Evolutionary conservation across 352 stramenopile species (phyloP), one percentile per base, ranked within the genome.

Genomic region (Globisporangium radiosum): DNA sequence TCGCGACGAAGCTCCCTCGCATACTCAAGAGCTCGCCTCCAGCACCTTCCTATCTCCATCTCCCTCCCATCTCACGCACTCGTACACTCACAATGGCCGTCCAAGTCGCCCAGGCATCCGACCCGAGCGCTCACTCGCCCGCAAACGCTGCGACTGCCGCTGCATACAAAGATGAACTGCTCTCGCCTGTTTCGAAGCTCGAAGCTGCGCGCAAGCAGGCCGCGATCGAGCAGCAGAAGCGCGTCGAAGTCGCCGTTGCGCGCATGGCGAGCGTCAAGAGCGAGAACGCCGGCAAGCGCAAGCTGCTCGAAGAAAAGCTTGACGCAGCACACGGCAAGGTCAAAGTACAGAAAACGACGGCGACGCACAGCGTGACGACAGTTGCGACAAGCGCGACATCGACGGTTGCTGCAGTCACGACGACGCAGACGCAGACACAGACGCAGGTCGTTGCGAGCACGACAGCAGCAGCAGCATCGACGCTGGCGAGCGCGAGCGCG

Each of bases 141-240:
- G 64, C 70, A 56, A 60, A 37, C 38, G 36, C 64, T 58, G 47
- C 52, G 13, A 39, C 67, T 57, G 45, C 54, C 42, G 64, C 67
- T 57, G 66, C 39, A 44, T 78, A 83, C 52, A 75, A 63, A 44
- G 74, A 83, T 9, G 70, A 77, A 36, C 68, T 75, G 63, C 72
- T 84, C 52, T 88, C 75, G 63, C 75, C 75, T 36, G 68, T 90
- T 43, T 90, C 83, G n/a, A 90, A 93, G 64, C 74, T 91, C 55
- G 78, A 90, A 54, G 69, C 73, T 11, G 78, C 78, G 57, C 81
- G 78, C 52, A 68, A 86, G 55, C 73, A 72, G 15, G 74, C 82
- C 2, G 71, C 75, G 7, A 55, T 75, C n/a, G 77, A 90, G 61
- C 83, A 91, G 72, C 70, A 86, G 65, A 75, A 79, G 52, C 83